A percentile compares a stretch with the other conserved stretches of the same genome.
These are phyloP conservation scores for Yamadazyma buinensis DNA, from an alignment of 1,139 yeast genomes.

Conservation along the genomic window DNA sequence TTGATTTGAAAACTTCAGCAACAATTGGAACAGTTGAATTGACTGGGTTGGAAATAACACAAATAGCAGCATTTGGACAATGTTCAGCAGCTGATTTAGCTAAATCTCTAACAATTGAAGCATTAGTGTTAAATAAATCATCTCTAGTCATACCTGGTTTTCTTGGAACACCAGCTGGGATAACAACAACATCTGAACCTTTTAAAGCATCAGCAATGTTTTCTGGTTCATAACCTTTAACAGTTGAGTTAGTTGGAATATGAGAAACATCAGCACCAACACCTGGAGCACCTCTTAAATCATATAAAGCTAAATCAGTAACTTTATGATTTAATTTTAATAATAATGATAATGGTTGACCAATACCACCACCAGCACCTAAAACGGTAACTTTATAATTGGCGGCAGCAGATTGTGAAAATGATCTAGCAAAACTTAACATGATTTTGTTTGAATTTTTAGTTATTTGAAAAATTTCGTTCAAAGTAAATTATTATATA, in stretches of 20 bases:
- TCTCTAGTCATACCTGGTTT: slow-evolving; percentile 99
- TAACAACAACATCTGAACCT: slow-evolving; percentile 73
- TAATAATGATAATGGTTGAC: slow-evolving; percentile 87
- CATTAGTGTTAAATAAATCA: slow-evolving; percentile 90
- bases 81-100: slow-evolving; percentile 73
- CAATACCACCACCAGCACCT: slow-evolving; percentile 89
- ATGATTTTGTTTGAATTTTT: background rate
- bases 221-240: slow-evolving; percentile 67
- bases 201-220: slow-evolving; percentile 58
- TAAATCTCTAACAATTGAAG: slow-evolving; percentile 80
- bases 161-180: slow-evolving; percentile 97
- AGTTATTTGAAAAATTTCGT: background rate
- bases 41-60: slow-evolving; percentile 90
- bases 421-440: slow-evolving; percentile 44
- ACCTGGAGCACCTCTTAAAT: slow-evolving; percentile 87
- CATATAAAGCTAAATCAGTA: slow-evolving; percentile 74
- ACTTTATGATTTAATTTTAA: slow-evolving; percentile 62
- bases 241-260: slow-evolving; percentile 76
- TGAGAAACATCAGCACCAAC: slow-evolving; percentile 91
- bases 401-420: slow-evolving; percentile 56
- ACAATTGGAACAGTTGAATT: slow-evolving; percentile 94
- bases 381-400: slow-evolving; percentile 73
- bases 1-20: slow-evolving; percentile 75
- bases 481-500: too few species aligned
- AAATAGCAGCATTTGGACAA: slow-evolving; percentile 72